Percentiles rank a stretch among this genome's conserved stretches.
Evolutionary conservation across 2,329 filamentous ascomycete genomes (phyloP).

Genomic region (Dactylellina haptotyla): DNA sequence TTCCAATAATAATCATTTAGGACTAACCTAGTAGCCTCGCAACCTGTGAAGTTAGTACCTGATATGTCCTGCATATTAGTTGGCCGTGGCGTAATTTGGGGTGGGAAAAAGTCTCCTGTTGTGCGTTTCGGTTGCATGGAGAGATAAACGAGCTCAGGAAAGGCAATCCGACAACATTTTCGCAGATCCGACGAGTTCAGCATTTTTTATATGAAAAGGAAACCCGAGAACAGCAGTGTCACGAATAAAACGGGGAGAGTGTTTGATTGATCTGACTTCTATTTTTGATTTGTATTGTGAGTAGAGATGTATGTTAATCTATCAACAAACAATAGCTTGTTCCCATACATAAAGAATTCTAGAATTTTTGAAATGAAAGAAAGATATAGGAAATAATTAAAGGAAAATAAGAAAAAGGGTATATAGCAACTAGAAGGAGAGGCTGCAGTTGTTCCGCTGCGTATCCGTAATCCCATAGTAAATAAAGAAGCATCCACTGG

Average conservation of each 20-base stretch:
- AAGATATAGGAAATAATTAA: conserved; percentile 39
- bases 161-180: not conserved
- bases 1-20: conserved; percentile 1
- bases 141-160: conserved; percentile 44
- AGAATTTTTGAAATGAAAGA: conserved; percentile 25
- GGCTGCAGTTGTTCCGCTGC: conserved; percentile 10
- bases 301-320: conserved; percentile 54
- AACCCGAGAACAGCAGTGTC: not conserved
- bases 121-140: conserved; percentile 30
- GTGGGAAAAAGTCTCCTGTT: conserved; percentile 38
- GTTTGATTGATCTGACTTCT: conserved; percentile 8
- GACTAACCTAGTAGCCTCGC: not conserved
- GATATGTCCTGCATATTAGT: conserved; percentile 24
- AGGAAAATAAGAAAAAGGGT: conserved; percentile 26
- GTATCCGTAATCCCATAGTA: conserved; percentile 11
- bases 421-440: conserved; percentile 41
- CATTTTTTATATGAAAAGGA: not conserved
- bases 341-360: conserved; percentile 34
- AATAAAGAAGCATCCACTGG: conserved; percentile 48
- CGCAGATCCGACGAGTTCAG: conserved; percentile 42
- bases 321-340: conserved; percentile 44
- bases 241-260: not conserved
- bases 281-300: conserved; percentile 45
- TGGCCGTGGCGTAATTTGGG: conserved; percentile 11
- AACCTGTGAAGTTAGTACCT: conserved; percentile 9